Base-by-base conservation (phyloP, 306 rosid species). In the Trichosanthes truncata region DNA sequence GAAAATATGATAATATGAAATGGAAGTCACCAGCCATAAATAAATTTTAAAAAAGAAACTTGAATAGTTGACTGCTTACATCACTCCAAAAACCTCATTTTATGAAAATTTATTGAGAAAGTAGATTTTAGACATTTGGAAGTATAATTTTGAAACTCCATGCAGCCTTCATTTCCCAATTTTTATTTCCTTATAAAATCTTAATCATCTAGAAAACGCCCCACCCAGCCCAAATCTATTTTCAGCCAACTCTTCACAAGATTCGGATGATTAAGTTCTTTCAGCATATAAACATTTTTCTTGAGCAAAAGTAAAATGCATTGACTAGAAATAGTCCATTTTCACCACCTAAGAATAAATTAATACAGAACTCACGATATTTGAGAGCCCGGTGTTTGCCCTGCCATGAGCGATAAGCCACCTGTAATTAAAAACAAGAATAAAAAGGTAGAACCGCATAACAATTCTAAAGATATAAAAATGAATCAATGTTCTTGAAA, bases 381-480 rank as follows among this genome's bases (percentile, higher is more conserved):
- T 63, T 85, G 96, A 69, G 98, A 77, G 81, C 79, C 83, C 3
- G 87, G 87, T 49, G 91, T 77, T 77, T 86, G 93, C 25, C 84
- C 89, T 25, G 96, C 82, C 89, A 89, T 85, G 81, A 87, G 88
- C 8, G 93, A 82, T 74, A 92, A 83, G 59, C 93, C 93, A 56
- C 94, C 98, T 93, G 80, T 74, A 88, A 8, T 80, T 77, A 52
- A 72, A 79, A 79, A 83, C 57, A 78, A 83, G 60, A 80, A 86
- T 17, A 71, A 78, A 77, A 35, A 7, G 52, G 38, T 46, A 78
- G n/a, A 48, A 62, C 3, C 11, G 2, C 31, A 14, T 73, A 5
- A 23, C 6, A 40, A 4, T 40, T 21, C 33, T 31, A n/a, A 65
- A 15, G 25, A 65, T 65, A 65, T 8, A 33, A 71, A 71, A 45